Conservation (phyloP, 225 moss, liverwort and hornwort species). For the Rhytidiadelphus loreus region DNA sequence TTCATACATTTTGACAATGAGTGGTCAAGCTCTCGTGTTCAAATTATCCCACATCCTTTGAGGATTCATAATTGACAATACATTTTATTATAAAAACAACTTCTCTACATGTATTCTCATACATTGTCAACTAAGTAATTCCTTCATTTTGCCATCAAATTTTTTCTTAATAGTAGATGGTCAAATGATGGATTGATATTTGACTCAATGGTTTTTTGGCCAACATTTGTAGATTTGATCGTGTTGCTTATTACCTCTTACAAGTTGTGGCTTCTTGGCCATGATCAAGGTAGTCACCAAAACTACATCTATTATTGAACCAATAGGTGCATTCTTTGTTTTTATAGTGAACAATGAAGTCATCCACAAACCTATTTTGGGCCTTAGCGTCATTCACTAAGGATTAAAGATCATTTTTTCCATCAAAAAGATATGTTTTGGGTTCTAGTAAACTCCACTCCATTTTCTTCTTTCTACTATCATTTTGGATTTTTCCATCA, state of each 20-base stretch:
- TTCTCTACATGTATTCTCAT: fast-evolving
- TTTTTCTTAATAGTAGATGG: not conserved
- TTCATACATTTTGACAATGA: not conserved
- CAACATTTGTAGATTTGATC: no score
- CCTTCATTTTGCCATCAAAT: not conserved
- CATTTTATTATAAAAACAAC: not conserved
- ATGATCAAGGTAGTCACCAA: no score
- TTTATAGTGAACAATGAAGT: no score
- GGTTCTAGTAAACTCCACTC: no score
- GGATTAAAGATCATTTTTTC: no score
- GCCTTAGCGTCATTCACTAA: no score
- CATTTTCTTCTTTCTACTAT: no score
- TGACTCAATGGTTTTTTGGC: not conserved
- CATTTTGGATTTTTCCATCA: not conserved
- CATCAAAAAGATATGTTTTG: not conserved
- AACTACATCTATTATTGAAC: no score
- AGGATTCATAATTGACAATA: not conserved
- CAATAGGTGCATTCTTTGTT: no score
- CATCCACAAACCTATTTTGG: no score
- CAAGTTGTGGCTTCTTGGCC: no score
- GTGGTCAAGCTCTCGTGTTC: not conserved
- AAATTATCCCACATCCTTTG: not conserved
- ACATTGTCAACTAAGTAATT: not conserved
- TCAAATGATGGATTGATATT: not conserved
- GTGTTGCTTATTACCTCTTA: no score